A percentile compares a stretch with the other conserved stretches of the same genome.
Evolutionary conservation across 208 protist genomes (phyloP).

Genomic region (Plasmodiophora brassicae): DNA sequence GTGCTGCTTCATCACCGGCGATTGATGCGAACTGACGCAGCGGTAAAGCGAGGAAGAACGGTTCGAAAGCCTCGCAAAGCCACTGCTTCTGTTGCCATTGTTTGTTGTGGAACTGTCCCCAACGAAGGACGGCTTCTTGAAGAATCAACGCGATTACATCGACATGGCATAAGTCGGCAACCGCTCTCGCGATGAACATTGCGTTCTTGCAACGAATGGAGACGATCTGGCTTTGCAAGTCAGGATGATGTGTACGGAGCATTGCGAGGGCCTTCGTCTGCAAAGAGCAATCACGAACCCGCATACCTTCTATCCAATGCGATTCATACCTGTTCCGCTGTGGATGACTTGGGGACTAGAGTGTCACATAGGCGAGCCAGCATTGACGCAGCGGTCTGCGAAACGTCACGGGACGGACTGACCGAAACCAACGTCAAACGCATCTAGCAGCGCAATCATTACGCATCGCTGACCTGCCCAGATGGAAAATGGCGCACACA

Average conservation of each 20-base stretch:
- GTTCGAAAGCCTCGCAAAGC: constrained; percentile 7
- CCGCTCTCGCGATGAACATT: constrained; percentile 1
- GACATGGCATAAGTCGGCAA: background rate
- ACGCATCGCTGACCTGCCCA: background rate
- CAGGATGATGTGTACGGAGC: background rate
- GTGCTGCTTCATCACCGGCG: background rate
- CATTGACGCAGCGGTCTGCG: constrained; percentile 2
- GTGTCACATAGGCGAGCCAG: constrained; percentile 16
- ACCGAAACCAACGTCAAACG: background rate
- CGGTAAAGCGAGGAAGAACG: background rate
- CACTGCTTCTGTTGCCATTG: constrained; percentile 30
- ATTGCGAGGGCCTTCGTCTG: background rate
- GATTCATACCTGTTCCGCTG: background rate
- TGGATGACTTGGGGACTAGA: background rate
- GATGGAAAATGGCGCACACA: background rate
- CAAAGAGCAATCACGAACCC: too few relatives aligned
- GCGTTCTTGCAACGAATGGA: constrained; percentile 26
- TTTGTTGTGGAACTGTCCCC: constrained; percentile 15
- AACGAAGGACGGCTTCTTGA: background rate
- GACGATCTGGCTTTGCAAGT: background rate
- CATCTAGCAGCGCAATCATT: background rate
- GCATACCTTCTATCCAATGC: background rate
- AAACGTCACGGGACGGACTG: background rate
- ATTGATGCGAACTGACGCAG: background rate
- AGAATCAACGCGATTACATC: background rate